Percentiles rank a stretch among this genome's conserved stretches.
Evolutionary conservation across 768 basidiomycete genomes (phyloP).

Genomic region (Aureoboletus auriporus): DNA sequence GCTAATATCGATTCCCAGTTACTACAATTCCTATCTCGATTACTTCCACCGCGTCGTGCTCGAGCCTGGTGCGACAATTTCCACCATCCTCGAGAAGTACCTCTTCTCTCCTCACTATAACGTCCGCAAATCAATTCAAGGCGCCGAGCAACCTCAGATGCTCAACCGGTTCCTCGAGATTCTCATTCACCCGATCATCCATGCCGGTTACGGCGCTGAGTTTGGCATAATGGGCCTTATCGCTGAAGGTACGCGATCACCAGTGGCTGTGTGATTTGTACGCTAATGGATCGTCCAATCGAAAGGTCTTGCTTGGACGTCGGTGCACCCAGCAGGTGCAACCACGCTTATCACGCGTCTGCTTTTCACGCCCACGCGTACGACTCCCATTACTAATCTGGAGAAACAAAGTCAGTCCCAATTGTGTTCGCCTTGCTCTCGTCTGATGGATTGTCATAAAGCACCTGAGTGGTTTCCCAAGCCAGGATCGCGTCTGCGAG

Average conservation of each 20-base stretch:
- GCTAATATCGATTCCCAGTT: slow-evolving; percentile 9
- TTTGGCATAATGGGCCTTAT: slow-evolving; percentile 60
- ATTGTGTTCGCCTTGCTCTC: background rate
- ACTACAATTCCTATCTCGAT: slow-evolving; percentile 31
- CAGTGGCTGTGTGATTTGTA: background rate
- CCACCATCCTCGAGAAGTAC: slow-evolving; percentile 52
- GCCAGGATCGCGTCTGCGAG: slow-evolving; percentile 33
- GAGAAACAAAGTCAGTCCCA: slow-evolving; percentile 16
- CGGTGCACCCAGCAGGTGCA: slow-evolving; percentile 42
- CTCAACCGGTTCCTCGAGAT: slow-evolving; percentile 55
- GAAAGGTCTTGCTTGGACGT: slow-evolving; percentile 57
- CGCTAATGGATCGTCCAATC: background rate
- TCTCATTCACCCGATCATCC: slow-evolving; percentile 63
- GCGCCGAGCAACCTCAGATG: slow-evolving; percentile 48
- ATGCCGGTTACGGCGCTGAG: slow-evolving; percentile 60
- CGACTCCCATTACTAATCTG: slow-evolving; percentile 16
- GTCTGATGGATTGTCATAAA: background rate
- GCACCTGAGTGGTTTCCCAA: slow-evolving; percentile 25
- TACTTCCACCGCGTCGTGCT: slow-evolving; percentile 30
- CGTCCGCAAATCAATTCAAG: slow-evolving; percentile 25
- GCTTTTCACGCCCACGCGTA: slow-evolving; percentile 22
- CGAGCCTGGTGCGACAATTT: slow-evolving; percentile 26
- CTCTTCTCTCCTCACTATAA: slow-evolving; percentile 55
- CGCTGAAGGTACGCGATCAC: slow-evolving; percentile 48
- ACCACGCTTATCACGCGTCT: slow-evolving; percentile 34